Base-by-base conservation (phyloP, 2,329 filamentous ascomycete species). In the Penicillium sp. region DNA sequence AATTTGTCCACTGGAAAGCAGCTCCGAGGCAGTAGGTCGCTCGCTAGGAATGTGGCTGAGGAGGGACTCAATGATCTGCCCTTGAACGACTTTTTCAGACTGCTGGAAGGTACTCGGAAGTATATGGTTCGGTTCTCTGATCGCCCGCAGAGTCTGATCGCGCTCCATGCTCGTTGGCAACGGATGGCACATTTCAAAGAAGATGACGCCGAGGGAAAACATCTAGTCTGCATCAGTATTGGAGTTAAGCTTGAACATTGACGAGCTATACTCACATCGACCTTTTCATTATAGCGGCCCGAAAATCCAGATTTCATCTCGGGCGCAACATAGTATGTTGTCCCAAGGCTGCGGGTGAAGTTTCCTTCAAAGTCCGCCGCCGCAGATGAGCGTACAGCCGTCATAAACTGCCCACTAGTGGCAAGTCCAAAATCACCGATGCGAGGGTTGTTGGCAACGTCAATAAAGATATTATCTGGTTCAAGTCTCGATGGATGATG, bases 391-490 rank as follows among this genome's bases (percentile, higher is more conserved):
- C 66, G 65, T 31, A 69, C 64, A 16, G 66, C 68, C 4, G 67
- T 69, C 20, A 59, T 68, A 24, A 71, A 70, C 59, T 94, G 88
- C 0, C 88, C 89, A 53, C 86, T 93, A 0, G 90, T 97, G 14
- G 93, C 93, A 28, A 98, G 76, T 4, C 93, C 93, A 67, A 98
- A 97, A 62, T 98, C 93, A 35, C 93, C 93, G 57, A 98, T 96
- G 56, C 94, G 93, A 29, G 95, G 89, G 58, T 94, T 93, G 54
- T 89, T 88, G 2, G 85, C 79, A 6, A 86, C 82, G 60, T 97
- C 91, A 55, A 98, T 94, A 70, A 98, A 98, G 24, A 98, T 85
- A 56, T 98, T 98, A 63, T 97, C 93, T 0, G 93, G 93, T 65
- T 98, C 23, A 98, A 76, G 66, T 98, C 93, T 7, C 93, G 85